These are phyloP conservation scores for Sordariomycetes sp. DNA, from an alignment of 2,329 filamentous ascomycete species.

Conservation along the genomic window DNA sequence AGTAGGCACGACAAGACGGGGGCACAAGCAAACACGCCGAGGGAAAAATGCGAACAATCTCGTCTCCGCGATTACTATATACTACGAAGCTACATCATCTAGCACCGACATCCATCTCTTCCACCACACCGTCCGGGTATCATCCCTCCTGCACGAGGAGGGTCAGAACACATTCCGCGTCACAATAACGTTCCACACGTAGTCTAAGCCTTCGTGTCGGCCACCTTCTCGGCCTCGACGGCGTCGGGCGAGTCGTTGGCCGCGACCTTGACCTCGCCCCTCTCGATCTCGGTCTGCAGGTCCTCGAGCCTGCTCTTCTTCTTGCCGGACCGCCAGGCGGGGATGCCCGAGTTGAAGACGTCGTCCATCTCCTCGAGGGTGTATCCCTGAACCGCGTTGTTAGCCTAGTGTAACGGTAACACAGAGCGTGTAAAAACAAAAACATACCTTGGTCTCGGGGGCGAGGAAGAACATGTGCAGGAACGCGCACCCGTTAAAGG, in stretches of 20 bases:
- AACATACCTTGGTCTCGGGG: conserved; percentile 48
- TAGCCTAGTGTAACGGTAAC: background rate
- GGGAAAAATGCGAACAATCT: no score
- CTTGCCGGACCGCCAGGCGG: conserved; percentile 33
- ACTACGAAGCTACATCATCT: no score
- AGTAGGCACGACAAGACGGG: no score
- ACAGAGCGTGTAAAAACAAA: background rate
- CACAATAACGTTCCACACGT: no score
- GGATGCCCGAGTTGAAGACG: conserved; percentile 52
- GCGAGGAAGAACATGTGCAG: conserved; percentile 55
- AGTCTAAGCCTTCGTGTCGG: background rate
- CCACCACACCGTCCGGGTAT: no score
- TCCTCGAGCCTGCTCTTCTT: conserved; percentile 33
- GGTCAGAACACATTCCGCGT: no score
- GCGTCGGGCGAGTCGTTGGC: background rate
- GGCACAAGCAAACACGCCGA: no score
- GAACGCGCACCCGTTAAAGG: conserved; percentile 58
- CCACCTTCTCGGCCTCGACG: background rate
- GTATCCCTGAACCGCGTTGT: conserved; percentile 33
- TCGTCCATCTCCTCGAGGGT: conserved; percentile 69
- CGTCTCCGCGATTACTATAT: no score
- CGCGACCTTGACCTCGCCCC: conserved; percentile 28
- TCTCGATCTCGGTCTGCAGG: conserved; percentile 35
- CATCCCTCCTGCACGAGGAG: no score
- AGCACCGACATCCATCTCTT: no score